A percentile compares a stretch with the other conserved stretches of the same genome.
Conservation (phyloP, 164 flowering plant species). For the Vitis rupestris region DNA sequence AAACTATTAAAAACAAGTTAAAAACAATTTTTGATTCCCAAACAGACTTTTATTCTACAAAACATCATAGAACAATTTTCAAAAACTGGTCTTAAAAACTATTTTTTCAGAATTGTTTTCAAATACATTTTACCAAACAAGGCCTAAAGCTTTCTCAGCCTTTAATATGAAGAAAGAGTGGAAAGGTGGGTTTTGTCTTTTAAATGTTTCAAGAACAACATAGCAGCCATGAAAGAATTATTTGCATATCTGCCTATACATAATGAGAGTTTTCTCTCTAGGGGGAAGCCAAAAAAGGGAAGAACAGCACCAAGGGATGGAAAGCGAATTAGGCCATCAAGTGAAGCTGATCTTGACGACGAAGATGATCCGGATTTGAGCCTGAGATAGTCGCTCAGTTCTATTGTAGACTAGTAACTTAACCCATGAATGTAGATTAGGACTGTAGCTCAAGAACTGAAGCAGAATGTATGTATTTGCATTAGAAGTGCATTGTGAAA, state of each 20-base stretch:
- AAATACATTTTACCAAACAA: too few species aligned
- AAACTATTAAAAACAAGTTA: too few species aligned
- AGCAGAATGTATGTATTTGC: neutral
- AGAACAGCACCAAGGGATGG: constrained; percentile 23
- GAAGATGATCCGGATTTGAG: neutral
- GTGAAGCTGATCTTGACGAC: constrained; percentile 18
- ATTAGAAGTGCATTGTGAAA: neutral
- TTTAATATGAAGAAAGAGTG: neutral
- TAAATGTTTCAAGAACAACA: neutral
- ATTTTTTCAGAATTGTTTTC: neutral
- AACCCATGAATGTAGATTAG: neutral
- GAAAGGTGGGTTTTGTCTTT: neutral
- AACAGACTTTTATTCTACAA: too few species aligned
- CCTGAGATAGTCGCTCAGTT: neutral
- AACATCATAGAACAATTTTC: too few species aligned
- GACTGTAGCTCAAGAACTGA: neutral
- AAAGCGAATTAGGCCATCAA: constrained; percentile 13
- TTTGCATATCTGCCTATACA: neutral
- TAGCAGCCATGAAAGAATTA: neutral
- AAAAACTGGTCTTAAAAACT: too few species aligned
- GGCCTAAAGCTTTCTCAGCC: neutral
- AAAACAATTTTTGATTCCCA: too few species aligned
- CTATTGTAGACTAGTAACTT: neutral
- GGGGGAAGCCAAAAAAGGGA: constrained; percentile 32
- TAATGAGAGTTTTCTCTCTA: neutral